Evolutionary conservation across 78 protist species (phyloP), one percentile per base, ranked within the genome.

Genomic region (Emiliania huxleyi): DNA sequence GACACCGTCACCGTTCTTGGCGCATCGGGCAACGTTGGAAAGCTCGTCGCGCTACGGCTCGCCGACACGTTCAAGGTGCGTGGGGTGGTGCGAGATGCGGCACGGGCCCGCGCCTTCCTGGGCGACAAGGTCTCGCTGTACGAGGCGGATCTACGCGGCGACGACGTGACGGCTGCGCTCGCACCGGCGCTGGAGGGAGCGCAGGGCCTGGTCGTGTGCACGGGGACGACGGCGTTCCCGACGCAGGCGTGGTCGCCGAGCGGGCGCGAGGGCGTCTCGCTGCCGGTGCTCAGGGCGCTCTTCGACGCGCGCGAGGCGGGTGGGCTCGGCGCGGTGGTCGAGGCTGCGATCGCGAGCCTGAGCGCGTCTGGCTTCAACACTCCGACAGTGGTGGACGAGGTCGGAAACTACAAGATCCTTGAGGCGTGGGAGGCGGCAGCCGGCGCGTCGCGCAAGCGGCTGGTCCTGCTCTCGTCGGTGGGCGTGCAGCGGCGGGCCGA

Each of bases 191-290:
- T 81, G 35, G 18, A 40, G 11, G 55, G 38, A 22, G 89, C 56
- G 56, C 3, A 2, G 0, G 52, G 56, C 15, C 22, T 81, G 23
- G 89, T 81, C 33, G 55, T 44, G 21, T 81, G 89, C 89, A 81
- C 89, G 18, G 89, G 89, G 29, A 81, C 89, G 12, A 81, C 89
- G 2, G 89, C 89, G 12, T 81, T 44, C 56, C 89, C 89, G 21
- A 81, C 89, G 8, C 19, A 44, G 89, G 89, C 89, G 35, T 81
- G 89, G 89, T 44, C 55, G 2, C 12, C 49, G 42, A 6, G 12
- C 15, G 89, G 55, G n/a, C 6, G 15, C 42, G 56, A 44, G 15
- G 89, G 18, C 38, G 56, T 81, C 12, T 3, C 56, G 22, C 26
- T 0, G 8, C 33, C 89, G 19, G 37, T 44, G 29, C 40, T 81